phyloP scores from a whole-genome alignment of 768 basidiomycete species.

The Termitomyces sp. region DNA sequence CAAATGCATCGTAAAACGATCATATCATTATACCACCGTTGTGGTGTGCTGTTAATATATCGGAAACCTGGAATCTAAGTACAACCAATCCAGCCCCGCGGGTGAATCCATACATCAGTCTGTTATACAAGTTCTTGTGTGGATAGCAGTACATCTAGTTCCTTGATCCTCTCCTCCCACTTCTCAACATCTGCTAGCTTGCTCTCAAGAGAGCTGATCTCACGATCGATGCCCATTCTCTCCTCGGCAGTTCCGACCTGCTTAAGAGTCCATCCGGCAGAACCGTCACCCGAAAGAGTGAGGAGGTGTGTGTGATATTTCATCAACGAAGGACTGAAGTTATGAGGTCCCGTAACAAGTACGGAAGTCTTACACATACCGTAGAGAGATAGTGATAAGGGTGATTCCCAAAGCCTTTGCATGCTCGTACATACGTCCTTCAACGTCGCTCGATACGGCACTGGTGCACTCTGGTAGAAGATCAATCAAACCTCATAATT shows the following conservation, averaged over 20 bases:
- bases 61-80: background rate
- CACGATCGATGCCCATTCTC: conserved; percentile 66
- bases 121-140: conserved; percentile 28
- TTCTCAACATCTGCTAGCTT: conserved; percentile 63
- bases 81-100: background rate
- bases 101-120: background rate
- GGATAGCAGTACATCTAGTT: conserved; percentile 53
- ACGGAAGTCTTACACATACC: conserved; percentile 34
- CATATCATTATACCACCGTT: background rate
- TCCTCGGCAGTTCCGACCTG: conserved; percentile 71
- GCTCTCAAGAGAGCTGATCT: conserved; percentile 62
- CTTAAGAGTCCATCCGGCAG: conserved; percentile 66
- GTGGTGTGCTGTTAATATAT: background rate
- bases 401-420: conserved; percentile 87
- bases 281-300: conserved; percentile 67
- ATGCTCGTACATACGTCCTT: conserved; percentile 93
- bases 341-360: background rate
- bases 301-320: conserved; percentile 89
- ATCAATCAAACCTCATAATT: conserved; percentile 2
- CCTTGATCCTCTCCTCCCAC: conserved; percentile 69
- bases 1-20: conserved; percentile 30
- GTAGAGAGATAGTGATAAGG: conserved; percentile 86
- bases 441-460: conserved; percentile 93
- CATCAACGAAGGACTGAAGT: conserved; percentile 65
- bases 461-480: conserved; percentile 75